These are phyloP conservation scores for Cladorrhinum sp. DNA, from an alignment of 2,329 filamentous ascomycete genomes.

Conservation along the genomic window DNA sequence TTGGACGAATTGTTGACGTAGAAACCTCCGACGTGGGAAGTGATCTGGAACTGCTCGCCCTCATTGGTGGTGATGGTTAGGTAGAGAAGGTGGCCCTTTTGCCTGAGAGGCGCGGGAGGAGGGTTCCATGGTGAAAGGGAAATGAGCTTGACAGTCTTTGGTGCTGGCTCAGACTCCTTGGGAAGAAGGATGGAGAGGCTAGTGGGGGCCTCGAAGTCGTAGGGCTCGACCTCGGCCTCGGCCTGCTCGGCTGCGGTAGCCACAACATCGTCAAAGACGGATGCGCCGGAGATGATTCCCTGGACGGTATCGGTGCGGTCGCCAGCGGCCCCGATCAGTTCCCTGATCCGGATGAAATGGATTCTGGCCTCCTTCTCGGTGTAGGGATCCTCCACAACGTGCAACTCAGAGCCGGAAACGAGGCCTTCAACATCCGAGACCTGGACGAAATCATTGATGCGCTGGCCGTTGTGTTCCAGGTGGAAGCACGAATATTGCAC, in stretches of 20 bases:
- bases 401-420: constrained; percentile 71
- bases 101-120: constrained; percentile 83
- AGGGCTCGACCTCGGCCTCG: constrained; percentile 58
- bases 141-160: constrained; percentile 88
- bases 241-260: constrained; percentile 42
- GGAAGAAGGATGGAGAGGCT: constrained; percentile 71
- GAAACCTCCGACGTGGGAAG: constrained; percentile 89
- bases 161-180: constrained; percentile 61
- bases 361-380: constrained; percentile 97
- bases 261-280: constrained; percentile 78
- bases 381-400: constrained; percentile 89
- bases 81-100: constrained; percentile 91
- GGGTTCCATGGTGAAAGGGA: constrained; percentile 95
- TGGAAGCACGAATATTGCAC: constrained; percentile 99
- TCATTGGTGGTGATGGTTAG: constrained; percentile 86
- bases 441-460: constrained; percentile 93
- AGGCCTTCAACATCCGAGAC: constrained; percentile 85
- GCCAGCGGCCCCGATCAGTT: constrained; percentile 88
- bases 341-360: constrained; percentile 85
- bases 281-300: constrained; percentile 79
- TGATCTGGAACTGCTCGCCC: constrained; percentile 92
- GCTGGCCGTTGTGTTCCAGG: constrained; percentile 82
- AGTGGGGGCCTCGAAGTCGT: constrained; percentile 70
- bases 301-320: constrained; percentile 84
- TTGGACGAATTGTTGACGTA: constrained; percentile 97